These are phyloP conservation scores for Acer yangbiense DNA, from an alignment of 345 rosid genomes.

Conservation along the genomic window DNA sequence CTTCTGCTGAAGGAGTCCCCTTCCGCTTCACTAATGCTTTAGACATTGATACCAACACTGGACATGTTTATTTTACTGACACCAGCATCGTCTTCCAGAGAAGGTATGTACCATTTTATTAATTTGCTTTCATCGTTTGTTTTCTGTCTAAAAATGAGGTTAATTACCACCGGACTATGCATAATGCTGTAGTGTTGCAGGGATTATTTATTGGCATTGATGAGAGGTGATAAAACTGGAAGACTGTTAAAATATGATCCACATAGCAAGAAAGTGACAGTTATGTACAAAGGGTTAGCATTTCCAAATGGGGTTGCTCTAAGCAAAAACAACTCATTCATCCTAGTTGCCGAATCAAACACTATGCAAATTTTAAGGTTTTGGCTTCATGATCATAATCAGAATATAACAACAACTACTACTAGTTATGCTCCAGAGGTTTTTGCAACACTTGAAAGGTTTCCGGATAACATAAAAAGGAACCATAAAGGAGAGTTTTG, in stretches of 20 bases:
- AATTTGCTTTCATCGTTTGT: neutral
- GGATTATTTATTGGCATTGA: slow-evolving; percentile 23
- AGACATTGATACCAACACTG: slow-evolving; percentile 45
- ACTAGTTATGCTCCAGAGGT: neutral
- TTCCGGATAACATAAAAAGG: slow-evolving; percentile 46
- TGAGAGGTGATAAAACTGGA: slow-evolving; percentile 39
- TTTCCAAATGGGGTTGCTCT: slow-evolving; percentile 55
- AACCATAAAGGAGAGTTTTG: slow-evolving; percentile 58
- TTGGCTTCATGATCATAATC: slow-evolving; percentile 4
- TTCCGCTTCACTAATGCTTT: slow-evolving; percentile 43
- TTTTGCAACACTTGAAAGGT: slow-evolving; percentile 32
- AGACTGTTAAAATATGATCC: slow-evolving; percentile 50
- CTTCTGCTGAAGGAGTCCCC: slow-evolving; percentile 40
- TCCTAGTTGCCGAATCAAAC: slow-evolving; percentile 42
- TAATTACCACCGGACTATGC: too few relatives aligned
- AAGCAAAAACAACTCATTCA: slow-evolving; percentile 46
- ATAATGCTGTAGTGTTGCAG: slow-evolving; percentile 20
- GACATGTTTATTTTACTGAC: slow-evolving; percentile 54
- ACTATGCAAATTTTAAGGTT: slow-evolving; percentile 24
- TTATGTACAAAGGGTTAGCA: slow-evolving; percentile 29
- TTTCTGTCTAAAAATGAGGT: too few relatives aligned
- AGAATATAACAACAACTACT: neutral
- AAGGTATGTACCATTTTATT: slow-evolving; percentile 28
- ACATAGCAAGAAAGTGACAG: slow-evolving; percentile 26
- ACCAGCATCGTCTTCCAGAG: slow-evolving; percentile 44